phyloP scores from a whole-genome alignment of 164 flowering plant genomes.

The Platanus orientalis region DNA sequence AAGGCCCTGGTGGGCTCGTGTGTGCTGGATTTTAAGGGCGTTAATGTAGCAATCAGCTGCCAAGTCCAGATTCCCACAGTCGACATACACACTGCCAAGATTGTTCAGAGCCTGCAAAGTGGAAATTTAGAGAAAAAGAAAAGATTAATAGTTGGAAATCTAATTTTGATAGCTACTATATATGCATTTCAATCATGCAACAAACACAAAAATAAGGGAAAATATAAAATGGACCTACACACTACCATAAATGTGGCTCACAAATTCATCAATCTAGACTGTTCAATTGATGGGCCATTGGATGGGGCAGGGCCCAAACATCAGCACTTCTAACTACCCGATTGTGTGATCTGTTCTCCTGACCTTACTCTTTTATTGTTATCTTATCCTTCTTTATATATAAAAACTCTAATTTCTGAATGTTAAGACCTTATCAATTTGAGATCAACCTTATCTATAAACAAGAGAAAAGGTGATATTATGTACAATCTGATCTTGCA shows the following conservation, averaged over 20 bases:
- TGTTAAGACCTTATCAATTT: too few species aligned
- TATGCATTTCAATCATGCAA: background rate
- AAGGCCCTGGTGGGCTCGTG: slow-evolving; percentile 97
- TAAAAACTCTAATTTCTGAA: too few species aligned
- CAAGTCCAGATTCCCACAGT: slow-evolving; percentile 64
- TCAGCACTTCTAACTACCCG: background rate
- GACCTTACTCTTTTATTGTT: too few species aligned
- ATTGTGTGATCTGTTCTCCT: background rate
- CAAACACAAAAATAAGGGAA: background rate
- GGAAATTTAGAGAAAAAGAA: background rate
- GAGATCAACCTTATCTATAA: too few species aligned
- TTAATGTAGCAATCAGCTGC: slow-evolving; percentile 95
- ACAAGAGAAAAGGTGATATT: too few species aligned
- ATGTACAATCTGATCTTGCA: too few species aligned
- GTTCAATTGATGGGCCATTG: background rate
- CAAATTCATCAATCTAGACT: slow-evolving; percentile 1
- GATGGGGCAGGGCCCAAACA: background rate
- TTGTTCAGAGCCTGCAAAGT: slow-evolving; percentile 85
- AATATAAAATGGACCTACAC: background rate
- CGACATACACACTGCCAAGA: slow-evolving; percentile 94
- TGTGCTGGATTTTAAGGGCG: slow-evolving; percentile 90
- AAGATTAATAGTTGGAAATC: too few species aligned
- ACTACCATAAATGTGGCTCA: background rate
- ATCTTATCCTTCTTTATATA: too few species aligned
- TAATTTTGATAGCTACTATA: too few species aligned